These are phyloP conservation scores for Entomortierella lignicola DNA, from an alignment of 192 early-diverging fungal species.

Conservation along the genomic window DNA sequence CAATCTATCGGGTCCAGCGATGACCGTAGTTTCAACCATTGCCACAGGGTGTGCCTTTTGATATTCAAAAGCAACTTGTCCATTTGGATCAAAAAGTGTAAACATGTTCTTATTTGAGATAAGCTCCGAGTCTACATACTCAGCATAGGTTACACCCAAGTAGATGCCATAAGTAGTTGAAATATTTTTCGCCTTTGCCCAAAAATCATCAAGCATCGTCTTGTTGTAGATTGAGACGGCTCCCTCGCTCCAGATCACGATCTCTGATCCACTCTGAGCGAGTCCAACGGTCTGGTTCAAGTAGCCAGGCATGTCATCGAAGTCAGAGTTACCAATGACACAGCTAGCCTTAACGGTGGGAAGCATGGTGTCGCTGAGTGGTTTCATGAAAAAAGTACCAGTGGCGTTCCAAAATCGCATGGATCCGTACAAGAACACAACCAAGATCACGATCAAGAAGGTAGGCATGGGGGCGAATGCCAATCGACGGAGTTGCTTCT, in stretches of 20 bases:
- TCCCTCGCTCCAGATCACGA: conserved; percentile 52
- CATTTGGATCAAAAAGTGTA: conserved; percentile 43
- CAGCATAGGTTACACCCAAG: conserved; percentile 42
- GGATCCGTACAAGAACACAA: conserved; percentile 33
- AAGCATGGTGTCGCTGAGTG: conserved; percentile 14
- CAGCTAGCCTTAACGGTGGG: conserved; percentile 44
- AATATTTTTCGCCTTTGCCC: conserved; percentile 24
- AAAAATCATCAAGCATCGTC: not conserved
- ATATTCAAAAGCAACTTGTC: conserved; percentile 51
- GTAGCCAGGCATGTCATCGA: conserved; percentile 14
- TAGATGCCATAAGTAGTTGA: conserved; percentile 30
- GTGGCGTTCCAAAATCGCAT: conserved; percentile 52
- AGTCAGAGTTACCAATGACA: conserved; percentile 19
- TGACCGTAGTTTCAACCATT: conserved; percentile 46
- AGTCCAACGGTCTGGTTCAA: conserved; percentile 35
- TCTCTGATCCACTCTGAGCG: conserved; percentile 35
- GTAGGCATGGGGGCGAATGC: conserved; percentile 32
- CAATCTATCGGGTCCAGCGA: conserved; percentile 46
- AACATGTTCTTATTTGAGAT: conserved; percentile 52
- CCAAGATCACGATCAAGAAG: conserved; percentile 24
- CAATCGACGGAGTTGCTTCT: not conserved
- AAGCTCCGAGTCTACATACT: conserved; percentile 7
- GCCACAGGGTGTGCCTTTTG: conserved; percentile 60
- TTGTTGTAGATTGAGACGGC: not conserved
- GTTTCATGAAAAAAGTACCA: conserved; percentile 39